Base-by-base conservation (phyloP, 116 monocot species). In the Phalaenopsis hybrid region DNA sequence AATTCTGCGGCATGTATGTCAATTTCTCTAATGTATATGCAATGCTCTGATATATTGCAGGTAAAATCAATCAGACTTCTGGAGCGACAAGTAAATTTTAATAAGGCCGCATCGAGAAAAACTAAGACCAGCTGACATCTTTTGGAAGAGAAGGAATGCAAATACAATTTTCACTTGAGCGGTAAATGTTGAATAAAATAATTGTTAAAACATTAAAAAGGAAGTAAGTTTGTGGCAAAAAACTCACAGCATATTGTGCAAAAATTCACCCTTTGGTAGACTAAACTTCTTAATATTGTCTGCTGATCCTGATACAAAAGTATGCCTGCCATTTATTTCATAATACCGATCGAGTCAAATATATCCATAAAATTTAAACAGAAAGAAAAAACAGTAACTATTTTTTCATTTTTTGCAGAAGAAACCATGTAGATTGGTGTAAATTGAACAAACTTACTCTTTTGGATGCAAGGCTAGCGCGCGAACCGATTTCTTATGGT, bases 161-260 rank as follows among this genome's bases (percentile, higher is more conserved):
- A n/a, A n/a, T n/a, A n/a, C n/a, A n/a, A n/a, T n/a, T n/a, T n/a
- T n/a, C n/a, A n/a, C n/a, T n/a, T 61, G 21, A 61, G 61, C 20
- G 20, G 61, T n/a, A 61, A 18, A n/a, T 18, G 20, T 61, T n/a
- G 21, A 61, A n/a, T 61, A 61, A 70, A 4, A 34, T 8, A 12
- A 70, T 11, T 34, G 34, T 37, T n/a, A n/a, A n/a, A n/a, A 23
- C 3, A 12, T 33, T 12, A 37, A 23, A 70, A 33, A 13, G 34
- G 11, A 10, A 5, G 34, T 34, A 13, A 70, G 44, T 75, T 75
- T 5, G 45, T 18, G 45, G 21, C 50, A 75, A 75, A 80, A n/a
- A 44, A 91, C 94, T 92, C 67, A 94, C 98, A 98, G 89, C 98
- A 98, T 98, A 85, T 94, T 98, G 78, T 98, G 98, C 78, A 98